Evolutionary conservation across 2,329 filamentous ascomycete species (phyloP).

Genomic region (Stachybotrys echinatus): DNA sequence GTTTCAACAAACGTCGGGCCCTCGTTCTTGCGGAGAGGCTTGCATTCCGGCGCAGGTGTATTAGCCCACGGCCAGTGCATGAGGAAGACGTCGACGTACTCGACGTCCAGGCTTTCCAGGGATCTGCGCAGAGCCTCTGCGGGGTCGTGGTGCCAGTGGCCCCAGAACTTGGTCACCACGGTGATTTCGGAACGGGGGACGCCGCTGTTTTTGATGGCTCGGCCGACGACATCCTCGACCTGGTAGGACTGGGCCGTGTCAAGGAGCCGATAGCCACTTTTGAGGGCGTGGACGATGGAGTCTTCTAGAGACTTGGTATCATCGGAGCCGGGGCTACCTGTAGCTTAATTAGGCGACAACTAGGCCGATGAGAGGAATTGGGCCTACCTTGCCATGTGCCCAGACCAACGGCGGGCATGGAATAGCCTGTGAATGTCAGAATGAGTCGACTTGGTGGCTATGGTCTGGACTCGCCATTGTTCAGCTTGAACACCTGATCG

Average conservation of each 20-base stretch:
- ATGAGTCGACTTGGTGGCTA: neutral
- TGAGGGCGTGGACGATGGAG: slow-evolving; percentile 20
- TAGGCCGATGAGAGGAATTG: neutral
- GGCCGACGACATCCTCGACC: slow-evolving; percentile 21
- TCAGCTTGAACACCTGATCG: neutral
- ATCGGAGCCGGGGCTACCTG: neutral
- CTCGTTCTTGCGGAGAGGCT: slow-evolving; percentile 12
- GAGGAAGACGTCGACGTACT: slow-evolving; percentile 25
- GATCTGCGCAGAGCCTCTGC: slow-evolving; percentile 19
- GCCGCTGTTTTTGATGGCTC: slow-evolving; percentile 23
- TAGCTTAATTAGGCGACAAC: neutral
- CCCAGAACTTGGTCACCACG: slow-evolving; percentile 25
- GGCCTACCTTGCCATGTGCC: slow-evolving; percentile 2
- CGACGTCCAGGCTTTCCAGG: slow-evolving; percentile 18
- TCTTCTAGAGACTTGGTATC: slow-evolving; percentile 5
- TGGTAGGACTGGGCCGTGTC: slow-evolving; percentile 21
- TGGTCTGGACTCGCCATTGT: neutral
- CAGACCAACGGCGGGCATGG: neutral
- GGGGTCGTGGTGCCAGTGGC: slow-evolving; percentile 21
- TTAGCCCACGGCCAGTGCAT: slow-evolving; percentile 23
- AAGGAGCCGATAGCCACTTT: slow-evolving; percentile 22
- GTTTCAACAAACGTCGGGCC: slow-evolving; percentile 18
- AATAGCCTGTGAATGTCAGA: neutral
- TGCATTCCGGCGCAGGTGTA: slow-evolving; percentile 15
- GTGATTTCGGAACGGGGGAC: slow-evolving; percentile 26